Evolutionary conservation across 257 asterid genomes (phyloP).

Genomic region (Nicotiana undulata): DNA sequence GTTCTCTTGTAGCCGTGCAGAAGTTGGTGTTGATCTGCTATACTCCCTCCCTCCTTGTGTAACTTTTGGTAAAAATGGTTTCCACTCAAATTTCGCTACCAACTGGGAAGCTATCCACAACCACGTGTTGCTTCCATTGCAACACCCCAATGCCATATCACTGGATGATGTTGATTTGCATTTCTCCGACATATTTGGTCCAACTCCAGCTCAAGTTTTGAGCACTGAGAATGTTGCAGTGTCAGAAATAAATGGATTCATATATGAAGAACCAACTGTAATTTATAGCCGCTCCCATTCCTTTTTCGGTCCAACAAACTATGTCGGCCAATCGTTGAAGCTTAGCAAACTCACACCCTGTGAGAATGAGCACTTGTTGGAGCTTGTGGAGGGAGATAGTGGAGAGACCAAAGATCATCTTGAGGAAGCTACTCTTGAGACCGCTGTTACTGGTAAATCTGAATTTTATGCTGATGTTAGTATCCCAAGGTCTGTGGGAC

Average conservation of each 20-base stretch:
- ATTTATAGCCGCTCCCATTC: constrained; percentile 55
- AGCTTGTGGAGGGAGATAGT: constrained; percentile 20
- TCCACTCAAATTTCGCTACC: constrained; percentile 32
- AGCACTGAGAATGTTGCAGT: constrained; percentile 28
- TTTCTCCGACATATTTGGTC: constrained; percentile 67
- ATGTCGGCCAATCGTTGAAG: constrained; percentile 25
- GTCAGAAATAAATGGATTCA: constrained; percentile 25
- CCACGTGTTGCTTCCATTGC: constrained; percentile 25
- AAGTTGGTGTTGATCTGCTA: constrained; percentile 3
- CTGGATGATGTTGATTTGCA: constrained; percentile 46
- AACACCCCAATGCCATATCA: constrained; percentile 25
- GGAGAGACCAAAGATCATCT: constrained; percentile 22
- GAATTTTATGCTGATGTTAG: constrained; percentile 6
- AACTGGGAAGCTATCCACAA: constrained; percentile 22
- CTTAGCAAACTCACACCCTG: constrained; percentile 33
- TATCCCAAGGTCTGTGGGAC: constrained; percentile 35
- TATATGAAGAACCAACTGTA: constrained; percentile 43
- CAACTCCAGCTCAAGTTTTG: constrained; percentile 26
- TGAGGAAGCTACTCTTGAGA: constrained; percentile 15
- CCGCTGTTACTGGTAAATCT: constrained; percentile 13
- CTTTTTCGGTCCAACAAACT: constrained; percentile 52
- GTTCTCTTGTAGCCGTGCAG: constrained; percentile 9
- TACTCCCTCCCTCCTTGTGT: constrained; percentile 1
- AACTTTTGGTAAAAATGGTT: constrained; percentile 41
- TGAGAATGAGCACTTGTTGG: constrained; percentile 34